Conservation (phyloP, 2,329 filamentous ascomycete genomes). For the Nothopassalora personata region DNA sequence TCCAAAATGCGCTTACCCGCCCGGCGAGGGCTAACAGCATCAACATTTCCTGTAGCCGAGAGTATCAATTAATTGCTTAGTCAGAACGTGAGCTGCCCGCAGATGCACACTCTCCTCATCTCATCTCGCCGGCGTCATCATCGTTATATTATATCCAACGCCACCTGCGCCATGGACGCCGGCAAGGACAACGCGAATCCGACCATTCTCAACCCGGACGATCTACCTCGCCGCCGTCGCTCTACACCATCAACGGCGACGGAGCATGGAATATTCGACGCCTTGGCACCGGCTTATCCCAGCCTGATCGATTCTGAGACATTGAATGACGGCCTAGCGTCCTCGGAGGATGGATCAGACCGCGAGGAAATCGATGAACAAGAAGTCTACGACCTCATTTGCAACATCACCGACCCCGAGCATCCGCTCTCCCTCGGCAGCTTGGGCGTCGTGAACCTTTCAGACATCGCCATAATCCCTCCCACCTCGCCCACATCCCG, state of each 20-base stretch:
- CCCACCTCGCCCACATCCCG: conserved; percentile 57
- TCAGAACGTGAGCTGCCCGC: too few relatives aligned
- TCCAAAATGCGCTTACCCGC: too few relatives aligned
- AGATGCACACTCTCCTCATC: background rate
- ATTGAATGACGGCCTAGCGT: conserved; percentile 30
- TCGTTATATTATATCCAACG: background rate
- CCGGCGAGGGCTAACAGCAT: too few relatives aligned
- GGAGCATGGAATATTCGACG: conserved; percentile 50
- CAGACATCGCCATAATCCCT: conserved; percentile 76
- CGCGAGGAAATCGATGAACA: conserved; percentile 91
- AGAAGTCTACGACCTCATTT: conserved; percentile 94
- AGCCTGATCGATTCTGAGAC: conserved; percentile 35
- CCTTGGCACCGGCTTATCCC: conserved; percentile 46
- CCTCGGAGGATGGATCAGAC: conserved; percentile 51
- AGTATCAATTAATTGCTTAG: too few relatives aligned
- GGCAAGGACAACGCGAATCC: conserved; percentile 76
- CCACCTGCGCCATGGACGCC: conserved; percentile 30
- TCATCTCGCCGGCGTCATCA: background rate
- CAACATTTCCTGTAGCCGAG: too few relatives aligned
- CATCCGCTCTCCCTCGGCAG: conserved; percentile 91
- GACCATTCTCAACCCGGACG: conserved; percentile 79
- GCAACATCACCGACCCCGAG: conserved; percentile 91
- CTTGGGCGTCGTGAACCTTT: conserved; percentile 90
- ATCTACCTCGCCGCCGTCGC: conserved; percentile 73
- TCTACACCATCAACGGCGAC: conserved; percentile 38